Evolutionary conservation across 805 yeast genomes (phyloP), one percentile per base, ranked within the genome.

Genomic region (Candida maris): DNA sequence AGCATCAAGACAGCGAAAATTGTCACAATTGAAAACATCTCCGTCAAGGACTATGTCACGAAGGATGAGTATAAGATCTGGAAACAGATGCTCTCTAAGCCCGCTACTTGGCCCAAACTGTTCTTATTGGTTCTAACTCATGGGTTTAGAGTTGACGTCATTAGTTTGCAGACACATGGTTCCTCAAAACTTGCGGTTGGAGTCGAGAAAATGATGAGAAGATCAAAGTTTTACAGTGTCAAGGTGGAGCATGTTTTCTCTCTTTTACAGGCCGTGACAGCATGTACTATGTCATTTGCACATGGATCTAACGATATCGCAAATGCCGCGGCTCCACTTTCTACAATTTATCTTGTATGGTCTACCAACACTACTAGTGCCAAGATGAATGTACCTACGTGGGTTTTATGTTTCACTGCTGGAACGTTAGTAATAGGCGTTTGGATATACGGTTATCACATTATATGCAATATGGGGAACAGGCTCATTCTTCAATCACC

Each of bases 301-400:
- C 91, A 82, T 54, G 91, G 91, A 38, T 80, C 91, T 26, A 82
- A 82, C 54, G 91, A 82, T 62, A 80, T 83, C 44, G 72, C 87
- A 32, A 82, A 82, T 50, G 88, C 91, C 25, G 73, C 84, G 21
- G 89, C 87, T 46, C 89, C 91, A 22, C 67, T 80, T 48, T 64
- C 87, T 30, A 71, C 87, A 10, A 72, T 81, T 16, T 82, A 78
- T 56, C 59, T 68, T 28, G 66, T 78, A 18, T 82, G 88, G 87
- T 57, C 57, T 16, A 59, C 75, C 23, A 75, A 78, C 48, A 54
- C 62, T 3, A 64, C 67, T 33, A 54, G 59, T 13, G 44, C 51
- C 4, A 75, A 78, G 51, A 57, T 81, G 24, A 75, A 71, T 9
- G 83, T 79, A 24, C 89, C 91, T 30, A 58, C 76, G 30, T 82